These are phyloP conservation scores for Lepiota venenata DNA, from an alignment of 768 basidiomycete species.

Conservation along the genomic window DNA sequence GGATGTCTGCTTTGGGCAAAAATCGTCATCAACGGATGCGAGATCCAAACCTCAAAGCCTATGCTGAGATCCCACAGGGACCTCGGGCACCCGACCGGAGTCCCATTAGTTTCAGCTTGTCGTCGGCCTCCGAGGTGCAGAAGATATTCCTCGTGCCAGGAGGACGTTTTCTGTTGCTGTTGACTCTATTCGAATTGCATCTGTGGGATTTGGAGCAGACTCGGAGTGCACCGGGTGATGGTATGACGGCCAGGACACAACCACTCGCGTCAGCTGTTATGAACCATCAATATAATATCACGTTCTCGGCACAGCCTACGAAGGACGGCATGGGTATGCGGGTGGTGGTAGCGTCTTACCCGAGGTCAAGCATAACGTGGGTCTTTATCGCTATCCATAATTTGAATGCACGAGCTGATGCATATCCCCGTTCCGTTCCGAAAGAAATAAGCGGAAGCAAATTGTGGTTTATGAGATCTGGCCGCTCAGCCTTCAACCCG, in stretches of 20 bases:
- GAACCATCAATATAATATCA: neutral
- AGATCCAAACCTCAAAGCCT: neutral
- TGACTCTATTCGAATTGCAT: neutral
- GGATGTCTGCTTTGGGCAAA: slow-evolving; percentile 3
- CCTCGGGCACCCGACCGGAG: neutral
- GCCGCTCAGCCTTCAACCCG: neutral
- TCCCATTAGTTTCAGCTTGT: neutral
- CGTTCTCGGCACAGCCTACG: neutral
- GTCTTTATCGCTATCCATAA: neutral
- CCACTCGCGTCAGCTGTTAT: neutral
- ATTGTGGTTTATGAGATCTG: neutral
- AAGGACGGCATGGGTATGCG: slow-evolving; percentile 4
- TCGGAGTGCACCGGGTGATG: neutral
- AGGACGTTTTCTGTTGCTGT: slow-evolving; percentile 13
- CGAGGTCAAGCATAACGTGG: neutral
- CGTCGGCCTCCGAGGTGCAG: neutral
- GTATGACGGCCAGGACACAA: too few species aligned
- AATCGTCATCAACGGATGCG: neutral
- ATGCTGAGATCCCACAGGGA: neutral
- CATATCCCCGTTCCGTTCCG: neutral
- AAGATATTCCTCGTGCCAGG: slow-evolving; percentile 12
- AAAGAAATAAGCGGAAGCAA: slow-evolving; percentile 3
- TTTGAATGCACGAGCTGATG: too few species aligned
- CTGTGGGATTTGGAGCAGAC: slow-evolving; percentile 6
- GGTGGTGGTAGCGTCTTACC: neutral